phyloP scores from a whole-genome alignment of 805 yeast genomes.

The Candida peoriensis region DNA sequence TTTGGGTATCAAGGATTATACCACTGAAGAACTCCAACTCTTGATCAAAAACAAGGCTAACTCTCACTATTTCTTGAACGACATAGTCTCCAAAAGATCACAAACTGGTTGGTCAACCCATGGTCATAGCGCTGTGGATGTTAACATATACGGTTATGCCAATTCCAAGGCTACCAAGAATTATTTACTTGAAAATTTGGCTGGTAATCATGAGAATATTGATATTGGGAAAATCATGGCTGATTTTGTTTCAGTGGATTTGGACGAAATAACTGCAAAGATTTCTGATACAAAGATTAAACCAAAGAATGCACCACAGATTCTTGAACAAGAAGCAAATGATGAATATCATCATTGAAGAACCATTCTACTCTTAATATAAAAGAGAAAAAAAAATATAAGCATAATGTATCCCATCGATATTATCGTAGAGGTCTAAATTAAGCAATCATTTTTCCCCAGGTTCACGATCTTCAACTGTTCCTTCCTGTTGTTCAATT shows the following conservation, averaged over 20 bases:
- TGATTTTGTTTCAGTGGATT: slow-evolving; percentile 39
- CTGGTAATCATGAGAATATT: slow-evolving; percentile 82
- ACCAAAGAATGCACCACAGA: slow-evolving; percentile 9
- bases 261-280: slow-evolving; percentile 43
- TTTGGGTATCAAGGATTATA: slow-evolving; percentile 59
- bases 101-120: slow-evolving; percentile 96
- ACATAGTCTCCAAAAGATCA: slow-evolving; percentile 74
- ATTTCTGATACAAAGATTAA: slow-evolving; percentile 45
- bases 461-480: too few relatives aligned
- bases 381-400: too few relatives aligned
- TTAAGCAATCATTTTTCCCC: too few relatives aligned
- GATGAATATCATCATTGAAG: slow-evolving; percentile 9
- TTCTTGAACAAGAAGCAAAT: slow-evolving; percentile 4
- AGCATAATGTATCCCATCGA: too few relatives aligned
- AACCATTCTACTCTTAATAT: too few relatives aligned
- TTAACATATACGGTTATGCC: slow-evolving; percentile 80
- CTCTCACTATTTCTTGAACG: slow-evolving; percentile 48
- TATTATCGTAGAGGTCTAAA: too few relatives aligned
- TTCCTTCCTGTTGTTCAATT: too few relatives aligned
- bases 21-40: slow-evolving; percentile 45
- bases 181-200: slow-evolving; percentile 40
- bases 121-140: slow-evolving; percentile 96
- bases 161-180: slow-evolving; percentile 43
- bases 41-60: slow-evolving; percentile 32
- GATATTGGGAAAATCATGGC: slow-evolving; percentile 79